phyloP scores from a whole-genome alignment of 2,329 filamentous ascomycete species.

The Chaetomiaceae sp. region DNA sequence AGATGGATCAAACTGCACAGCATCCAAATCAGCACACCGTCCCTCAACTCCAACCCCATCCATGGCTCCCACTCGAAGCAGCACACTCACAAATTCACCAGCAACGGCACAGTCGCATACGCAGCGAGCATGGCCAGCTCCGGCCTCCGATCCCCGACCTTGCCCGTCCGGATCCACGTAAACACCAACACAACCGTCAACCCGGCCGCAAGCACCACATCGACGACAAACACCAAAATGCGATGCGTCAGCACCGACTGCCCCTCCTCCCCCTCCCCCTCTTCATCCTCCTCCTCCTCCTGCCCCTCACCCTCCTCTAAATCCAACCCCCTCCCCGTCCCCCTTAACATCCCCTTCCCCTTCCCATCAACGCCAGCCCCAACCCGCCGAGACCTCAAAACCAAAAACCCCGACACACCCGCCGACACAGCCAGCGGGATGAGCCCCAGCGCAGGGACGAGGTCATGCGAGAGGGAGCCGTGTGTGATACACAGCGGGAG shows the following conservation, averaged over 20 bases:
- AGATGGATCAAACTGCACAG: conserved; percentile 35
- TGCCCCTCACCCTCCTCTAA: not conserved
- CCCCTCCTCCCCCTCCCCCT: not conserved
- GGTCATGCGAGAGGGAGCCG: conserved; percentile 32
- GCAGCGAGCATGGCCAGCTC: conserved; percentile 38
- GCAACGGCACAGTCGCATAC: conserved; percentile 39
- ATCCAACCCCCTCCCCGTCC: not conserved
- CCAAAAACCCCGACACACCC: conserved; percentile 24
- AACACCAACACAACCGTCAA: conserved; percentile 38
- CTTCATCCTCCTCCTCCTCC: not conserved
- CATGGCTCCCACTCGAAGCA: not conserved
- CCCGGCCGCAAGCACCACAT: conserved; percentile 34
- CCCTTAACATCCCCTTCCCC: not conserved
- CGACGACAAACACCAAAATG: conserved; percentile 35
- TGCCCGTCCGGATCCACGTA: conserved; percentile 33
- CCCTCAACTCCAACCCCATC: not conserved
- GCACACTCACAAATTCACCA: conserved; percentile 37
- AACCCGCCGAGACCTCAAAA: conserved; percentile 8
- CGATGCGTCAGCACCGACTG: conserved; percentile 27
- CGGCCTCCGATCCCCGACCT: conserved; percentile 19
- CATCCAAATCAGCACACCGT: not conserved
- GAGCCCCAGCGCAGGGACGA: conserved; percentile 37
- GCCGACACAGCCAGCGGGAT: conserved; percentile 37
- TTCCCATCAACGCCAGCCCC: too few species aligned
- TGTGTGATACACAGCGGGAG: conserved; percentile 38